phyloP scores from a whole-genome alignment of 1,284 basidiomycete genomes.

The Vanrija sp. region DNA sequence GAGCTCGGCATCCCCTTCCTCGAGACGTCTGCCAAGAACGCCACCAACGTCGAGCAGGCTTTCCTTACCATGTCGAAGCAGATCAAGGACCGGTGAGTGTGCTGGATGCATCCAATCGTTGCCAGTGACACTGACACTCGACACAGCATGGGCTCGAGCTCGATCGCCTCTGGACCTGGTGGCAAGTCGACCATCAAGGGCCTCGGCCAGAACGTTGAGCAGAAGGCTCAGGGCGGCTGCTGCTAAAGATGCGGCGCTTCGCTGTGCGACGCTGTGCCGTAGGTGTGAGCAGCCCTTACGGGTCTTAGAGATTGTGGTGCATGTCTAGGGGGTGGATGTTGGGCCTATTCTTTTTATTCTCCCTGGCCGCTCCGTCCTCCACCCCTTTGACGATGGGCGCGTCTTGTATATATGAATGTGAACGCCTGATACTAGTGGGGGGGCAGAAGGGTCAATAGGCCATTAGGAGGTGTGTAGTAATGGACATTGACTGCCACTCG shows the following conservation, averaged over 20 bases:
- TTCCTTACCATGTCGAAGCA: constrained; percentile 99
- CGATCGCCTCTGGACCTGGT: constrained; percentile 50
- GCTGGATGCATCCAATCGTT: no score
- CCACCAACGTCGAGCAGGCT: constrained; percentile 97
- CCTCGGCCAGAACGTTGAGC: constrained; percentile 70
- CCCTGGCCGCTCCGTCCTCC: not conserved
- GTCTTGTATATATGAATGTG: constrained; percentile 26
- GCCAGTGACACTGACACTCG: not conserved
- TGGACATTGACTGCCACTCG: no score
- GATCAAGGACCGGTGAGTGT: constrained; percentile 75
- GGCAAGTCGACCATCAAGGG: constrained; percentile 53
- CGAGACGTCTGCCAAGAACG: constrained; percentile 98
- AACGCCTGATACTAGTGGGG: constrained; percentile 11
- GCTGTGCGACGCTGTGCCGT: not conserved
- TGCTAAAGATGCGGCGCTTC: constrained; percentile 53
- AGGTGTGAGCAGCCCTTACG: constrained; percentile 1
- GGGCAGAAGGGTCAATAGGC: no score
- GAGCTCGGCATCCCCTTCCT: constrained; percentile 94
- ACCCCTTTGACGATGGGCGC: constrained; percentile 5
- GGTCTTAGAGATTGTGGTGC: constrained; percentile 3
- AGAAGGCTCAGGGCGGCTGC: constrained; percentile 68
- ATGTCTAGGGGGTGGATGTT: not conserved
- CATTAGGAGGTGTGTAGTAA: no score
- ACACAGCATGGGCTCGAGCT: constrained; percentile 55
- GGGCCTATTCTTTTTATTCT: not conserved